Evolutionary conservation across 805 yeast genomes (phyloP), one percentile per base, ranked within the genome.

Genomic region (Ogataea methanolica): DNA sequence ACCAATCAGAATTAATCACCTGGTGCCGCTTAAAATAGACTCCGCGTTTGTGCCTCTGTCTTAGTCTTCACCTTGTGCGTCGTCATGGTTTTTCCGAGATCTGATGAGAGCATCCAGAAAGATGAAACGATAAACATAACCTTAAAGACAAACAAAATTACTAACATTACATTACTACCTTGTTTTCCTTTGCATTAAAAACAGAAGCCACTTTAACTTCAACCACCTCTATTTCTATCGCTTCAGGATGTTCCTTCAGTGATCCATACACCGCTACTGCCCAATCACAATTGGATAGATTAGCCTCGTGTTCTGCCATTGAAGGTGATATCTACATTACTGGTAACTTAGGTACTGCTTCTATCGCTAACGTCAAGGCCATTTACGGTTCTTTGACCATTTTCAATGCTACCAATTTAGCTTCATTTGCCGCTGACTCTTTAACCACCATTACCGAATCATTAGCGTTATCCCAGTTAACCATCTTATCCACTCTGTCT

Each of bases 331-430:
- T 94, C 60, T 68, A 73, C 70, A 76, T 92, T 63, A 63, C 76
- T 48, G 91, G 91, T 72, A 74, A 70, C 54, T 68, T 84, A 52
- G 83, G 81, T 55, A 58, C 78, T 50, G 83, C 84, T 57, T 76
- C 83, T 49, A 73, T 94, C 61, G 83, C 85, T 63, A 88, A 86
- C 55, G 85, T 91, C 57, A 66, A 83, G 72, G 82, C 79, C 62
- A 72, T 94, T 59, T 80, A 80, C 64, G 99, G 98, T 73, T 78
- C 82, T 61, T 74, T 94, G 63, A 69, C 65, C 44, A 73, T 88
- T 63, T 70, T 63, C 66, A 85, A 86, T 65, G 86, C 91, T 54
- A 75, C 88, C 38, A 54, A 65, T 45, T 78, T 92, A 63, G 58
- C 73, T 47, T 60, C 81, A 35, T 75, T 94, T 70, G 68, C 84